These are phyloP conservation scores for Cladophialophora carrionii DNA, from an alignment of 2,329 filamentous ascomycete genomes.

Conservation along the genomic window DNA sequence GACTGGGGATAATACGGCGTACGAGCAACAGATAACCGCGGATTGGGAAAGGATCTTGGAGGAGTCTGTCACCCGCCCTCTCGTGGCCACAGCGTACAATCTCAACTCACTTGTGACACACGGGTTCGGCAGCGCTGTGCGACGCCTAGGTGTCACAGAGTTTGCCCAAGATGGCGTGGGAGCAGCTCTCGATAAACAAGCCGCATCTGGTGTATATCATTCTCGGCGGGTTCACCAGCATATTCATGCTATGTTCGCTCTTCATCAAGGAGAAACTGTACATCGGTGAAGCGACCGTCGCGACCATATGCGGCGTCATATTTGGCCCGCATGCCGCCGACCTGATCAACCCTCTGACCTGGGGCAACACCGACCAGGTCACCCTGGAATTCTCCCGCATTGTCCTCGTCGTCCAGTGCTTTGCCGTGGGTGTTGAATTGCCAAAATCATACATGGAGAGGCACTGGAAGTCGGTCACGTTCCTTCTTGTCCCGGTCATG, in stretches of 20 bases:
- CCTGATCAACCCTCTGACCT: slow-evolving; percentile 62
- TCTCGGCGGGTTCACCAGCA: slow-evolving; percentile 90
- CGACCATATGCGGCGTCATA: slow-evolving; percentile 71
- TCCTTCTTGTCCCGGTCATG: slow-evolving; percentile 94
- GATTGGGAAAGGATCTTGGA: slow-evolving; percentile 12
- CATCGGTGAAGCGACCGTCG: slow-evolving; percentile 95
- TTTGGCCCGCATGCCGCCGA: slow-evolving; percentile 70
- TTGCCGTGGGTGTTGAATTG: slow-evolving; percentile 72
- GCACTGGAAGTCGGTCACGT: slow-evolving; percentile 90
- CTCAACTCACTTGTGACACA: not conserved
- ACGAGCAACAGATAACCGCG: slow-evolving; percentile 8
- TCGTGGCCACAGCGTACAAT: slow-evolving; percentile 14
- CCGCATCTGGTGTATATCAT: slow-evolving; percentile 99
- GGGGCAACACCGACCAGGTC: slow-evolving; percentile 70
- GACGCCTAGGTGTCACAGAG: slow-evolving; percentile 2
- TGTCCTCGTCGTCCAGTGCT: slow-evolving; percentile 73
- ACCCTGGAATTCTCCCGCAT: slow-evolving; percentile 72
- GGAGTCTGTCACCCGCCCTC: slow-evolving; percentile 33
- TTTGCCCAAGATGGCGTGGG: slow-evolving; percentile 52
- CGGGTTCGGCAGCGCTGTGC: not conserved
- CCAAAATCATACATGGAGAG: slow-evolving; percentile 86
- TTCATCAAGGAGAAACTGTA: slow-evolving; percentile 98
- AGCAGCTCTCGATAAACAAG: slow-evolving; percentile 71
- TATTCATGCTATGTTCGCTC: slow-evolving; percentile 98
- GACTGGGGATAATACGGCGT: slow-evolving; percentile 33